Evolutionary conservation across 345 rosid species (phyloP), one percentile per base, ranked within the genome.

Genomic region (Dovyalis caffra): DNA sequence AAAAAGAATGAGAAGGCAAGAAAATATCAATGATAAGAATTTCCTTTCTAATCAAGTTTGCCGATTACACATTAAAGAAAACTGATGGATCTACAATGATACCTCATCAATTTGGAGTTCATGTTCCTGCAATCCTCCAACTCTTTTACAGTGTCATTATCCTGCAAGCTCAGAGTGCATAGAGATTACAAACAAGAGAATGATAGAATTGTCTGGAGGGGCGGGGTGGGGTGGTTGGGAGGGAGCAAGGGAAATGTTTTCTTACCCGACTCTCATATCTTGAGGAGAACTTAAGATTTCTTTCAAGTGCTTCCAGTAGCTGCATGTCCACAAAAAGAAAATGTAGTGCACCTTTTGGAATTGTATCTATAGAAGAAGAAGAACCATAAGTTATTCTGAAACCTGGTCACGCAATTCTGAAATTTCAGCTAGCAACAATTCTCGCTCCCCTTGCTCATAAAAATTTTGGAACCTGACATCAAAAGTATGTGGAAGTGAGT

Each of bases 331-430:
- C 60, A 68, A 72, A 72, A 69, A 58, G 45, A 28, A 68, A 40
- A 2, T 60, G n/a, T 40, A 26, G 18, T 35, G 0, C 35, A 6
- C 31, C 32, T 11, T 7, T 0, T 7, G 29, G 23, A 20, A 38
- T 57, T 49, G 18, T n/a, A 74, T 23, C 51, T 38, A 16, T 23
- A 23, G 21, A 34, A 9, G 25, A 75, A 6, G 21, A 78, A 65
- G 26, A 72, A n/a, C 56, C 34, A 56, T 6, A 65, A 56, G 26
- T 64, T 72, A 64, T 74, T 68, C 53, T 40, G 45, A 56, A 83
- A 93, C 98, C 98, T 93, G 95, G 76, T 87, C 83, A 45, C 90
- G 89, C 76, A 93, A 76, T 70, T 84, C 88, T 75, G 95, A 86
- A 78, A 86, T 80, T 89, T 93, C 98, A 72, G 84, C 79, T 51